Conservation (phyloP, 2,329 filamentous ascomycete species). For the Drechslera avenae region DNA sequence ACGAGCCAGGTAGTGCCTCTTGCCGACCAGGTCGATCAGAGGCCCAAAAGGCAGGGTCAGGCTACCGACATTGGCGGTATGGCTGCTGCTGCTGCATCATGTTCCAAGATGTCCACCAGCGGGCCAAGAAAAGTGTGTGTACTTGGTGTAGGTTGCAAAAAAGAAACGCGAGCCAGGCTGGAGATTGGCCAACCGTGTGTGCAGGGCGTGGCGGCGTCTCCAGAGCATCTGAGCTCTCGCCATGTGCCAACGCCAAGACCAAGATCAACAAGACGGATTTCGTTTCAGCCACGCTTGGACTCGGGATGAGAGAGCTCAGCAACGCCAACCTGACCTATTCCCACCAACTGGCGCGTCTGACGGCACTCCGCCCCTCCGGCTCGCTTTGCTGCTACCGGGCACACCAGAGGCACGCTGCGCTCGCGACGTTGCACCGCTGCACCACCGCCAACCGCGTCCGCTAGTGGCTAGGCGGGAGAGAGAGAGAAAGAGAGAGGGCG, state of each 20-base stretch:
- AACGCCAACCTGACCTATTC: slow-evolving; percentile 15
- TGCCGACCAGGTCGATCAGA: no score
- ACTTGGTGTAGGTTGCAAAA: neutral
- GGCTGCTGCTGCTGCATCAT: no score
- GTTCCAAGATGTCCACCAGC: no score
- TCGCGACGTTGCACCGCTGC: slow-evolving; percentile 13
- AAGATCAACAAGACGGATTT: slow-evolving; percentile 26
- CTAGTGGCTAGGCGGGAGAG: slow-evolving; percentile 1
- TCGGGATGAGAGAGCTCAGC: slow-evolving; percentile 7
- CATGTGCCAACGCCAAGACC: slow-evolving; percentile 23
- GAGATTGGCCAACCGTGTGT: neutral
- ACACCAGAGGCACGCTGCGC: slow-evolving; percentile 4
- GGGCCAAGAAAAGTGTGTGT: neutral
- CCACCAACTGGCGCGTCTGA: slow-evolving; percentile 13
- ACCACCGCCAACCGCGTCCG: slow-evolving; percentile 2
- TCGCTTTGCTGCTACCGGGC: neutral
- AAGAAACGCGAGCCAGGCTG: neutral
- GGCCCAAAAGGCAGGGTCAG: no score
- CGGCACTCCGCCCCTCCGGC: slow-evolving; percentile 8
- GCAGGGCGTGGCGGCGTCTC: slow-evolving; percentile 5
- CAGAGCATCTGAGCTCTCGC: slow-evolving; percentile 7
- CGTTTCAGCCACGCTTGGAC: slow-evolving; percentile 39
- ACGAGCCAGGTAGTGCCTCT: no score
- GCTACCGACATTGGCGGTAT: no score
- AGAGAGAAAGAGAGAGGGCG: no score